These are phyloP conservation scores for Lenwebbia sp. DNA, from an alignment of 345 rosid species.

Conservation along the genomic window DNA sequence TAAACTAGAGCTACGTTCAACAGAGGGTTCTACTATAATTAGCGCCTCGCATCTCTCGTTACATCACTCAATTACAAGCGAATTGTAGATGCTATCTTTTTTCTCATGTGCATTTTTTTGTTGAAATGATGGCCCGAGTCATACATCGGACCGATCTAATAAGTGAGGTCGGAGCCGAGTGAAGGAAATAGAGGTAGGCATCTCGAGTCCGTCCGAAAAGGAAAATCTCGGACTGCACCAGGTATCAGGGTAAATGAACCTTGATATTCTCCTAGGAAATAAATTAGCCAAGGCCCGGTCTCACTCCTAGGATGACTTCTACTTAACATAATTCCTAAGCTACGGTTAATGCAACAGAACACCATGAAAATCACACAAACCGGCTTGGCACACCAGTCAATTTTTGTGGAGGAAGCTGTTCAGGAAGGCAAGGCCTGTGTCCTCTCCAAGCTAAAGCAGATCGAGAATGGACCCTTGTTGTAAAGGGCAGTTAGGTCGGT, in stretches of 20 bases:
- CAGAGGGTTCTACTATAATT: too few relatives aligned
- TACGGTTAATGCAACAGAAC: background rate
- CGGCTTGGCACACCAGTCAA: background rate
- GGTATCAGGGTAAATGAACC: too few relatives aligned
- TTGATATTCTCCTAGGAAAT: too few relatives aligned
- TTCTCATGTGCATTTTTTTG: too few relatives aligned
- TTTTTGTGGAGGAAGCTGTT: background rate
- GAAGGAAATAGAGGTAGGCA: background rate
- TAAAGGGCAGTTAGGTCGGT: conserved; percentile 9
- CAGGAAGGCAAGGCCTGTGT: background rate
- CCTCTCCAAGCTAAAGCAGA: background rate
- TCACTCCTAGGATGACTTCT: too few relatives aligned
- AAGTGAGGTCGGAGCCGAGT: background rate
- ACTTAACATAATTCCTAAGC: background rate
- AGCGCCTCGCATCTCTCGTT: too few relatives aligned
- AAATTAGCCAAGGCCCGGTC: too few relatives aligned
- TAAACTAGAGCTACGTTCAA: too few relatives aligned
- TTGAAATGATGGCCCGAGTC: background rate
- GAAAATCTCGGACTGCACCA: background rate
- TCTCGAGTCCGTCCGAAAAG: background rate
- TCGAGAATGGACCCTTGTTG: background rate
- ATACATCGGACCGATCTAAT: background rate
- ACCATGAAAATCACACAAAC: background rate
- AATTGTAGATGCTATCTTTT: too few relatives aligned
- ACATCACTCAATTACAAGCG: too few relatives aligned